Conservation (phyloP, 2,329 filamentous ascomycete species). For the Aureobasidium melanogenum region DNA sequence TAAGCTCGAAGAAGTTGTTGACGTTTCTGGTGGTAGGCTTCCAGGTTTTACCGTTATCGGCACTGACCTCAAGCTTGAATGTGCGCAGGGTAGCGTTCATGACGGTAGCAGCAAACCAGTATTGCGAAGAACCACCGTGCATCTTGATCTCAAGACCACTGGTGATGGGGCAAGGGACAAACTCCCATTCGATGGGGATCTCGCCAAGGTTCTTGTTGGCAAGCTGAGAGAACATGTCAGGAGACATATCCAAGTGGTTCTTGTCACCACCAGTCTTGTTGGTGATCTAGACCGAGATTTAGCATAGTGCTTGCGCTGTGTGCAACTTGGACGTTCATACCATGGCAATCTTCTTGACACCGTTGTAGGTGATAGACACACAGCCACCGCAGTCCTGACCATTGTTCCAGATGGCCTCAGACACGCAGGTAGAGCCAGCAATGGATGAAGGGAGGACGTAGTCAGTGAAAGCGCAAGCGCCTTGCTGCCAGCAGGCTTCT, state of each 20-base stretch:
- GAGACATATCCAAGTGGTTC: constrained; percentile 15
- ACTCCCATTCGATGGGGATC: constrained; percentile 31
- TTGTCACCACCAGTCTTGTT: constrained; percentile 14
- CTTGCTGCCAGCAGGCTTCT: constrained; percentile 16
- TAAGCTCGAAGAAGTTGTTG: constrained; percentile 26
- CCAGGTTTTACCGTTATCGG: constrained; percentile 52
- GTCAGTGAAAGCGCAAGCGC: constrained; percentile 12
- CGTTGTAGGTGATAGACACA: constrained; percentile 12
- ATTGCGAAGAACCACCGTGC: constrained; percentile 43
- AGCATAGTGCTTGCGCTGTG: neutral
- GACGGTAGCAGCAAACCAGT: constrained; percentile 57
- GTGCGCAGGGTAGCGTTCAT: constrained; percentile 53
- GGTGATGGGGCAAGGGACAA: constrained; percentile 44
- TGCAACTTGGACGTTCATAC: neutral
- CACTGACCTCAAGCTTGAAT: constrained; percentile 50
- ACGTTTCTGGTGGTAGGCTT: constrained; percentile 43
- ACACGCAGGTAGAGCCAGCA: constrained; percentile 11
- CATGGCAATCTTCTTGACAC: constrained; percentile 11
- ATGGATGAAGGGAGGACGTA: constrained; percentile 9
- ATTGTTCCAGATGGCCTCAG: constrained; percentile 12
- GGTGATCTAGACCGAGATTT: neutral
- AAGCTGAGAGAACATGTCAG: constrained; percentile 14
- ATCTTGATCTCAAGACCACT: constrained; percentile 43
- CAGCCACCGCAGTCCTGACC: constrained; percentile 12
- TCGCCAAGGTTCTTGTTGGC: constrained; percentile 12